These are phyloP conservation scores for Chaetothyriales sp. DNA, from an alignment of 2,329 filamentous ascomycete species.

Conservation along the genomic window DNA sequence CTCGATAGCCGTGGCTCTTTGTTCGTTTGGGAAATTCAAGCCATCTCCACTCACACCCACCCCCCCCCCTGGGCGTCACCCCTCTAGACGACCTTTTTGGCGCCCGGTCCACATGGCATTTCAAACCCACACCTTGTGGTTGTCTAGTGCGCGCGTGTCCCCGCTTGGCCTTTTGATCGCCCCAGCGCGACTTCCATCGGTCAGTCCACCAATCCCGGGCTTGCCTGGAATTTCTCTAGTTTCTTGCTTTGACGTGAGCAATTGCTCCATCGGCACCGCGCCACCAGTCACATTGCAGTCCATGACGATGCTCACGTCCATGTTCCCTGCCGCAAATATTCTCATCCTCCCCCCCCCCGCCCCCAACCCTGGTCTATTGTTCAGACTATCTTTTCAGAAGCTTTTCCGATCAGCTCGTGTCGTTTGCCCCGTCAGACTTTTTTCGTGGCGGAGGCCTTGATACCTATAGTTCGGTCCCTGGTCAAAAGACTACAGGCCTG, in stretches of 20 bases:
- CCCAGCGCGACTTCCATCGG: neutral
- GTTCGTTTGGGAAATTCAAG: neutral
- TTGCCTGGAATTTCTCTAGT: neutral
- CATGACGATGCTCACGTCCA: neutral
- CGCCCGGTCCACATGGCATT: neutral
- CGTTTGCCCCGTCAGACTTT: neutral
- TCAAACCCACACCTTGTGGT: neutral
- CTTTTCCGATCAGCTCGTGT: neutral
- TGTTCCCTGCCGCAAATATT: neutral
- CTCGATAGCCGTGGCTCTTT: neutral
- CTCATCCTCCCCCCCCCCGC: neutral
- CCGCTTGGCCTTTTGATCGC: neutral
- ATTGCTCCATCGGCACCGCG: neutral
- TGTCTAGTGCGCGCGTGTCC: neutral
- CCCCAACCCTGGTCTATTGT: neutral
- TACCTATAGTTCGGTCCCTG: neutral
- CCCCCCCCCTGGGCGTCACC: neutral
- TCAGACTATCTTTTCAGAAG: neutral
- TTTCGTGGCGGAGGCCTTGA: neutral
- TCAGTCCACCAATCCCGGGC: neutral
- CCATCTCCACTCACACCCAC: neutral
- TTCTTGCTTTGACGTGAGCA: neutral
- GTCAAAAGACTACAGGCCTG: neutral
- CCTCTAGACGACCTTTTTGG: neutral
- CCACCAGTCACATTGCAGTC: neutral